Evolutionary conservation across 768 basidiomycete species (phyloP).

Genomic region (Boletus subcaerulescens): DNA sequence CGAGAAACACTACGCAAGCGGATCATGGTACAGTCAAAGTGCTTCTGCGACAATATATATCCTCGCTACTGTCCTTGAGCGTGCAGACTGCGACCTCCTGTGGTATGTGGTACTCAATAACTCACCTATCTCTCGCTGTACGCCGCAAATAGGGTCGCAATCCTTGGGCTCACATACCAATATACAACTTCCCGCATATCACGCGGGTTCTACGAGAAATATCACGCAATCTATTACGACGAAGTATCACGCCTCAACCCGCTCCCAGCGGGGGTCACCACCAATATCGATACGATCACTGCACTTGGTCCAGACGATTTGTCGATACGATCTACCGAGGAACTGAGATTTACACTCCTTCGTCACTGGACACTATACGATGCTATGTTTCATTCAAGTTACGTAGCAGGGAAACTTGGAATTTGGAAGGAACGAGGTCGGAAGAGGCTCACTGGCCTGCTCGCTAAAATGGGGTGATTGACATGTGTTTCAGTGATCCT

Average conservation of each 20-base stretch:
- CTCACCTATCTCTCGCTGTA: constrained; percentile 1
- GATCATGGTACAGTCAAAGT: constrained; percentile 87
- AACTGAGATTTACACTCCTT: constrained; percentile 91
- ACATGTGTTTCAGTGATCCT: not conserved
- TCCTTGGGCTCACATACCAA: constrained; percentile 91
- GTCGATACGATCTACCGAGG: constrained; percentile 79
- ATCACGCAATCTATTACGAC: constrained; percentile 77
- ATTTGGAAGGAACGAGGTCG: constrained; percentile 96
- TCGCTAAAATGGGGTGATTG: constrained; percentile 97
- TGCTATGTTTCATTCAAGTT: constrained; percentile 96
- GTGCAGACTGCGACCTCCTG: constrained; percentile 89
- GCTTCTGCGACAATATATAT: constrained; percentile 87
- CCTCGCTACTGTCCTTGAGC: constrained; percentile 85
- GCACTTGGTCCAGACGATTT: constrained; percentile 79
- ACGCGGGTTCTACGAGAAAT: constrained; percentile 78
- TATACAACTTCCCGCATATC: constrained; percentile 88
- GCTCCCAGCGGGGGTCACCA: constrained; percentile 38
- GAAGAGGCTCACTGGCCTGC: constrained; percentile 81
- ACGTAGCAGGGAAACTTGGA: constrained; percentile 91
- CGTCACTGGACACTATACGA: constrained; percentile 99
- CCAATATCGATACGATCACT: constrained; percentile 42
- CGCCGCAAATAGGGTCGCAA: constrained; percentile 66
- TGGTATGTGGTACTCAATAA: constrained; percentile 53
- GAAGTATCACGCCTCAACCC: constrained; percentile 93
- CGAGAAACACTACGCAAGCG: constrained; percentile 79